Conservation (phyloP, 2,329 filamentous ascomycete species). For the Apiospora aurea region DNA sequence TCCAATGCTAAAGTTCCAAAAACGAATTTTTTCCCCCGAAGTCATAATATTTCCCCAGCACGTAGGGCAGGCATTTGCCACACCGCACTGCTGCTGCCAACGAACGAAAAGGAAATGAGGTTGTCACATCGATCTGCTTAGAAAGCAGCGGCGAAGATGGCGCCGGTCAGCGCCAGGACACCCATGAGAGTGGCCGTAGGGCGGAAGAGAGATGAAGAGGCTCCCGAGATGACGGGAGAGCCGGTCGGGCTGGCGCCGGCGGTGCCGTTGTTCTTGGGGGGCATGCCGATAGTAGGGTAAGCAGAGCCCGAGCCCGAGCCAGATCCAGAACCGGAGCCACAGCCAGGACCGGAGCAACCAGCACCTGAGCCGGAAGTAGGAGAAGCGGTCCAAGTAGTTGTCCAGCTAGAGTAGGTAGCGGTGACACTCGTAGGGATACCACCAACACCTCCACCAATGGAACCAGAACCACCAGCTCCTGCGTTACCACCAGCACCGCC, state of each 20-base stretch:
- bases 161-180: constrained; percentile 18
- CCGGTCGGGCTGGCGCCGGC: neutral
- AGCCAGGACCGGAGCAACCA: neutral
- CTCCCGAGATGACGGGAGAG: neutral
- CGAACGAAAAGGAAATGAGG: too few relatives aligned
- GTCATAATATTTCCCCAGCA: neutral
- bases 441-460: constrained; percentile 2
- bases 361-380: neutral
- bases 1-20: neutral
- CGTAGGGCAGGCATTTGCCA: neutral
- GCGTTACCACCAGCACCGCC: neutral
- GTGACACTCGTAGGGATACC: neutral
- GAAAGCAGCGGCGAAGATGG: constrained; percentile 21
- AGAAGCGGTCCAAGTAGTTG: constrained; percentile 5
- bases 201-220: neutral
- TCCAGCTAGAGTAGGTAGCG: constrained; percentile 6
- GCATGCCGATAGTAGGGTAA: constrained; percentile 9
- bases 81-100: neutral
- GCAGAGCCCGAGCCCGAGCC: constrained; percentile 5
- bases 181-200: constrained; percentile 11
- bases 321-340: constrained; percentile 1
- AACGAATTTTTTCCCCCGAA: neutral
- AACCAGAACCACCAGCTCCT: constrained; percentile 9
- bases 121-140: neutral
- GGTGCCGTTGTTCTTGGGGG: constrained; percentile 7